A percentile compares a stretch with the other conserved stretches of the same genome.
Evolutionary conservation across 495 filamentous ascomycete genomes (phyloP).

Genomic region (Podospora anserina): DNA sequence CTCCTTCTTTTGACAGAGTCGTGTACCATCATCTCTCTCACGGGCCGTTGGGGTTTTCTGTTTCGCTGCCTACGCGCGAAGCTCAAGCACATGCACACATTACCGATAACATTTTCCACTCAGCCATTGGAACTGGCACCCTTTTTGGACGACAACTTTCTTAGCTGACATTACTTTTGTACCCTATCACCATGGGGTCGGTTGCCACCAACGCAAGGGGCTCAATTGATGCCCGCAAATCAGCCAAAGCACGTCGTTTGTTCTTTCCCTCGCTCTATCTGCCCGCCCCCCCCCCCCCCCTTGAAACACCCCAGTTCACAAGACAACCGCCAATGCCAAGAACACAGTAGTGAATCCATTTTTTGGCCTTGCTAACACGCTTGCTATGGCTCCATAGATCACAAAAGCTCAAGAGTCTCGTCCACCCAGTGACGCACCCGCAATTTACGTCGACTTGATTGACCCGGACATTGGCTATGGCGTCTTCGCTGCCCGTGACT

Average conservation of each 20-base stretch:
- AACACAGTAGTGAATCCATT: neutral
- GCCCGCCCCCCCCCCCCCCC: no score
- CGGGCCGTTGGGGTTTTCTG: neutral
- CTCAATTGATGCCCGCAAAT: neutral
- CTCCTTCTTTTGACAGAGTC: neutral
- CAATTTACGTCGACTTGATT: constrained; percentile 25
- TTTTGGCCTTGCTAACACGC: neutral
- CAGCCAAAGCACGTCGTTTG: neutral
- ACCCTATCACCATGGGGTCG: neutral
- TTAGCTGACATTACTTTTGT: neutral
- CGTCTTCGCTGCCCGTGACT: constrained; percentile 30
- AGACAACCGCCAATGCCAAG: no score
- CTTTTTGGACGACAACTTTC: neutral
- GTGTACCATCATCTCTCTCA: neutral
- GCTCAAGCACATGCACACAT: neutral
- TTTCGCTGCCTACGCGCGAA: neutral
- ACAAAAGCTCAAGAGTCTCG: neutral
- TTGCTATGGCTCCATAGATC: neutral
- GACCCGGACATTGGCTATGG: constrained; percentile 27
- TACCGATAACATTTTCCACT: constrained; percentile 3
- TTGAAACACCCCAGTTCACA: no score
- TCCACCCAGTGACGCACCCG: constrained; percentile 17
- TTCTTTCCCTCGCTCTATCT: neutral
- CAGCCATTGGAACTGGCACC: neutral
- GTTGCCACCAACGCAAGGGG: no score